phyloP scores from a whole-genome alignment of 164 flowering plant genomes.

The Amborella trichopoda region DNA sequence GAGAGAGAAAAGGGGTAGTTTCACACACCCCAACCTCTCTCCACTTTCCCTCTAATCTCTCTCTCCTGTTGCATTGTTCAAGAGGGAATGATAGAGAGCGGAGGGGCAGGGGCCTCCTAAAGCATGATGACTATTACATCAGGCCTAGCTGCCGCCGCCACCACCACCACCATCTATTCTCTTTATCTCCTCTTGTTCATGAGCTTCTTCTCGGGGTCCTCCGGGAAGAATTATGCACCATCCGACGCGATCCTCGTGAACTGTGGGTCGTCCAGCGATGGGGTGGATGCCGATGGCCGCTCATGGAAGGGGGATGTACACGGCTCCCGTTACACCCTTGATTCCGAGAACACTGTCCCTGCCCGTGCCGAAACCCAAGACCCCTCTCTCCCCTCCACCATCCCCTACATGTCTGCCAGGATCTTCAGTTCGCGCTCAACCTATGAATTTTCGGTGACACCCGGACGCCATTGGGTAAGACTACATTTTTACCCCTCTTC shows the following conservation, averaged over 20 bases:
- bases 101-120: no score
- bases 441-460: slow-evolving; percentile 55
- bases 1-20: no score
- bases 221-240: slow-evolving; percentile 21
- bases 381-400: slow-evolving; percentile 36
- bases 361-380: slow-evolving; percentile 38
- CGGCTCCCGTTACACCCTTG: slow-evolving; percentile 36
- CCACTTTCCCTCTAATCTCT: no score
- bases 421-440: slow-evolving; percentile 50
- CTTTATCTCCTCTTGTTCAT: not conserved
- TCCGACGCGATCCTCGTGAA: slow-evolving; percentile 38
- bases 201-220: no score
- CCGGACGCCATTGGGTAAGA: slow-evolving; percentile 71
- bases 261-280: slow-evolving; percentile 46
- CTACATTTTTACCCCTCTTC: slow-evolving; percentile 52
- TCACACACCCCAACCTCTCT: no score
- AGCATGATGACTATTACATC: no score
- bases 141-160: no score
- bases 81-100: no score
- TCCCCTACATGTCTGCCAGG: slow-evolving; percentile 81
- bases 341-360: slow-evolving; percentile 19
- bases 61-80: no score
- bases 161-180: not conserved
- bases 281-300: slow-evolving; percentile 33
- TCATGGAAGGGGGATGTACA: slow-evolving; percentile 60